Conservation (phyloP, 192 early-diverging fungal genomes). For the Coemansia sp. region DNA sequence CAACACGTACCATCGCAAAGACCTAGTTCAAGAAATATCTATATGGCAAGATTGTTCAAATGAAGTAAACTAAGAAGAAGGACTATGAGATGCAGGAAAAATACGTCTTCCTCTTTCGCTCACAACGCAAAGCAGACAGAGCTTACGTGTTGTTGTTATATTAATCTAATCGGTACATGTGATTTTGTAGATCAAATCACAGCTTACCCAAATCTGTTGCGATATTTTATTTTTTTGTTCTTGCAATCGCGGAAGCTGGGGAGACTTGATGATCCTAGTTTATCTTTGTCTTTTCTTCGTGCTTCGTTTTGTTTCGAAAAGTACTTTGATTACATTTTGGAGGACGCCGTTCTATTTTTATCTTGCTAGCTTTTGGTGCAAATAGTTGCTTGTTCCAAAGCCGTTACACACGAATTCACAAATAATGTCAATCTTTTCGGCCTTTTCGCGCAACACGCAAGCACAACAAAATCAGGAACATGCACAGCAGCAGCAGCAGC, state of each 20-base stretch:
- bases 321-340: neutral
- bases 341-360: neutral
- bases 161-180: neutral
- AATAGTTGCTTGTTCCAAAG: neutral
- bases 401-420: neutral
- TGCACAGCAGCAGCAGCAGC: constrained; percentile 23
- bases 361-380: neutral
- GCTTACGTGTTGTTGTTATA: neutral
- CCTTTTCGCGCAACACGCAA: constrained; percentile 36
- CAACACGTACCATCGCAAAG: constrained; percentile 3
- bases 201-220: constrained; percentile 1
- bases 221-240: neutral
- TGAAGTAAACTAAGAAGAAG: neutral
- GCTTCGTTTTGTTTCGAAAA: neutral
- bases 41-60: neutral
- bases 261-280: too few species aligned
- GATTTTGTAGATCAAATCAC: neutral
- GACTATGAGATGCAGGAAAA: neutral
- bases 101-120: too few species aligned
- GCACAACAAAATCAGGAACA: neutral
- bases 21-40: neutral
- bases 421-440: constrained; percentile 53
- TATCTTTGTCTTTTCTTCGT: neutral
- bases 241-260: neutral
- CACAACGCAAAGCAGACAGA: neutral